These are phyloP conservation scores for Kluyveromyces nonfermentans DNA, from an alignment of 805 yeast genomes.

Conservation along the genomic window DNA sequence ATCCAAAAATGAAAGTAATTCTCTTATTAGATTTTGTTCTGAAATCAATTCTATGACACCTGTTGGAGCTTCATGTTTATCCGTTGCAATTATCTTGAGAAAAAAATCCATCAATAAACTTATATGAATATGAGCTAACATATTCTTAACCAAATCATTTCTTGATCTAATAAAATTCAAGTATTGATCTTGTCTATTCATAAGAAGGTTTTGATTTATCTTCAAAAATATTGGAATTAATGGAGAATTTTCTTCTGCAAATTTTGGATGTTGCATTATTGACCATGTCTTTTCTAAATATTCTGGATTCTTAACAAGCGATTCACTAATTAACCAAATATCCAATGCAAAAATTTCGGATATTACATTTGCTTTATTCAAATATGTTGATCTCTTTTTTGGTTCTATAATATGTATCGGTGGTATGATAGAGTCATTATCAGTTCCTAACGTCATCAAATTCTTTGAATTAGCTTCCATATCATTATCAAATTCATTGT, in stretches of 20 bases:
- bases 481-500: slow-evolving; percentile 4
- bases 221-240: slow-evolving; percentile 78
- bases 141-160: slow-evolving; percentile 55
- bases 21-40: slow-evolving; percentile 62
- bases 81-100: slow-evolving; percentile 82
- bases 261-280: slow-evolving; percentile 47
- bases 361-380: slow-evolving; percentile 22
- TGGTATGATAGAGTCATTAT: slow-evolving; percentile 2
- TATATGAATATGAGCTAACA: slow-evolving; percentile 69
- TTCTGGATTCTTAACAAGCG: slow-evolving; percentile 63
- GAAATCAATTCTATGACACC: slow-evolving; percentile 76
- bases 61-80: slow-evolving; percentile 79
- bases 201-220: slow-evolving; percentile 78
- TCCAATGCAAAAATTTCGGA: slow-evolving; percentile 85
- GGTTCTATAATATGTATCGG: neutral
- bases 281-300: slow-evolving; percentile 70
- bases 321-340: slow-evolving; percentile 85
- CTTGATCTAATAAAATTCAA: slow-evolving; percentile 31
- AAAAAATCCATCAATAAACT: slow-evolving; percentile 89
- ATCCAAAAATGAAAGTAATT: slow-evolving; percentile 52
- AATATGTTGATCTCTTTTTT: slow-evolving; percentile 6
- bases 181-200: slow-evolving; percentile 48
- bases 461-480: neutral
- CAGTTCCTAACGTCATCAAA: neutral
- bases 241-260: slow-evolving; percentile 58